phyloP scores from a whole-genome alignment of 257 asterid genomes.

The Phtheirospermum japonicum region DNA sequence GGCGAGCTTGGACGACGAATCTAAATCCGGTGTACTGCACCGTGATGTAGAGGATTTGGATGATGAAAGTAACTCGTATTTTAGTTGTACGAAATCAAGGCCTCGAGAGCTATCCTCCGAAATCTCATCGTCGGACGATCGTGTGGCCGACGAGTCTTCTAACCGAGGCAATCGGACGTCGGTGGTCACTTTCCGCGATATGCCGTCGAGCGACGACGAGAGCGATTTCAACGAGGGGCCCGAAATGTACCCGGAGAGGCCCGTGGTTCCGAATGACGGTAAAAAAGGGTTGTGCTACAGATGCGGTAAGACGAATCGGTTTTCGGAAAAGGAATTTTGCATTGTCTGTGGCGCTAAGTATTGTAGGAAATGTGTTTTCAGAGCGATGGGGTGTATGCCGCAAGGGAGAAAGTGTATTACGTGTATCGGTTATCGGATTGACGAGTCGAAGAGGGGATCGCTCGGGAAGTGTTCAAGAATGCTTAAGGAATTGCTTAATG shows the following conservation, averaged over 20 bases:
- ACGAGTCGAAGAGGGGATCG: slow-evolving; percentile 57
- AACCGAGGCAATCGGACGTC: slow-evolving; percentile 33
- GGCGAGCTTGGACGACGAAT: slow-evolving; percentile 48
- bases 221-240: slow-evolving; percentile 34
- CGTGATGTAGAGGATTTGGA: no score
- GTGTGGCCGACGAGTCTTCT: slow-evolving; percentile 20
- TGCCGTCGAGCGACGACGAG: slow-evolving; percentile 34
- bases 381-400: slow-evolving; percentile 98
- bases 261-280: slow-evolving; percentile 35
- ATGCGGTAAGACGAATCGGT: slow-evolving; percentile 53
- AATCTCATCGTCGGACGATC: slow-evolving; percentile 25
- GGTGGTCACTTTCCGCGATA: slow-evolving; percentile 47
- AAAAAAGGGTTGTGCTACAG: slow-evolving; percentile 62
- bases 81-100: background rate
- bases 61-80: no score
- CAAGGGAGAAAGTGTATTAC: slow-evolving; percentile 87
- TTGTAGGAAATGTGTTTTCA: slow-evolving; percentile 65
- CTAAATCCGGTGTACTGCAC: background rate
- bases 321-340: slow-evolving; percentile 66
- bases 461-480: slow-evolving; percentile 72
- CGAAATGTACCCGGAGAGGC: slow-evolving; percentile 34
- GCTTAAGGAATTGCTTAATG: slow-evolving; percentile 52
- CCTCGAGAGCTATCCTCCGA: background rate
- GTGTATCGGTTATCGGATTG: slow-evolving; percentile 56
- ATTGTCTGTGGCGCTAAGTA: slow-evolving; percentile 78